These are phyloP conservation scores for Phyllosticta paracitricarpa DNA, from an alignment of 2,329 filamentous ascomycete species.

Conservation along the genomic window DNA sequence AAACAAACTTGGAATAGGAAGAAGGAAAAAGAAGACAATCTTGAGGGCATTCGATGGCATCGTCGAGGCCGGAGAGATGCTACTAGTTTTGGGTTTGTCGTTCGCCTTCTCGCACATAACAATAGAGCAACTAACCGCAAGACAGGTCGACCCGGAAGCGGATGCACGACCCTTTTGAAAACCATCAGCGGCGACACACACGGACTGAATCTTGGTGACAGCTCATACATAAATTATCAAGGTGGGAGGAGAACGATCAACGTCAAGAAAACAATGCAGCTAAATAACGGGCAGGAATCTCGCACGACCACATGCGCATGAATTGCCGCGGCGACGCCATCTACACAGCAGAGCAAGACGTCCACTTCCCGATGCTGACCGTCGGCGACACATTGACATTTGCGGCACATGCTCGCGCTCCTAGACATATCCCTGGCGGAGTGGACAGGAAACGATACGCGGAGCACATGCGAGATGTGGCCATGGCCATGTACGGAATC, in stretches of 20 bases:
- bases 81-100: constrained; percentile 54
- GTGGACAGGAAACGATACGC: constrained; percentile 46
- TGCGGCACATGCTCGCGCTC: constrained; percentile 60
- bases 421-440: constrained; percentile 50
- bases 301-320: constrained; percentile 64
- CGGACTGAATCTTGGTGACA: constrained; percentile 62
- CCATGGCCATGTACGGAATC: constrained; percentile 68
- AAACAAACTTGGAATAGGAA: neutral
- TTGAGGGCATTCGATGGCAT: constrained; percentile 58
- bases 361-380: constrained; percentile 66
- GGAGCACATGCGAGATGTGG: constrained; percentile 57
- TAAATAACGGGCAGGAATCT: constrained; percentile 40
- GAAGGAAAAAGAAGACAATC: neutral
- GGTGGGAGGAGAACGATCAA: constrained; percentile 30
- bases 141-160: constrained; percentile 48
- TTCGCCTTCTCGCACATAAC: neutral
- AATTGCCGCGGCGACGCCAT: constrained; percentile 76
- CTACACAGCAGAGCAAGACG: constrained; percentile 76
- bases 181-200: constrained; percentile 75
- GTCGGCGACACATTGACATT: constrained; percentile 74
- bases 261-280: neutral
- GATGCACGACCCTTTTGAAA: constrained; percentile 78
- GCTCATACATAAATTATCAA: constrained; percentile 73
- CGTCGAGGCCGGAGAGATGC: constrained; percentile 62
- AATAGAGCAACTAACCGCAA: neutral